phyloP scores from a whole-genome alignment of 306 rosid species.

The Pyrus communis region DNA sequence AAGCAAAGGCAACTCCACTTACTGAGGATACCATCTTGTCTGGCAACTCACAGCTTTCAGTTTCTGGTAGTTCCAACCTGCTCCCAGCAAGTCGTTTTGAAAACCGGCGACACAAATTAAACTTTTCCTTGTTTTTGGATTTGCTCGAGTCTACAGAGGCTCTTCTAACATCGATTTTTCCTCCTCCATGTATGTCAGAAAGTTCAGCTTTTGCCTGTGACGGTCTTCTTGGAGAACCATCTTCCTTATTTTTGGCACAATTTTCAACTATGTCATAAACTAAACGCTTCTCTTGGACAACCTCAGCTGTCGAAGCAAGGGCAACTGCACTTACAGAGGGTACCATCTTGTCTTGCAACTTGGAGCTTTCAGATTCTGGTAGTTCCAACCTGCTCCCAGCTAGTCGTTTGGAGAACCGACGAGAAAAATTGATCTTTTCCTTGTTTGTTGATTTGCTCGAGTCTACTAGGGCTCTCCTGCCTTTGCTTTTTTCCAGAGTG shows the following conservation, averaged over 20 bases:
- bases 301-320: conserved; percentile 14
- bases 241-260: conserved; percentile 25
- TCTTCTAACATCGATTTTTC: conserved; percentile 1
- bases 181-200: not conserved
- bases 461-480: conserved; percentile 5
- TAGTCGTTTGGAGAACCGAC: conserved; percentile 62
- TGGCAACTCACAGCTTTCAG: conserved; percentile 23
- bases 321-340: not conserved
- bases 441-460: conserved; percentile 26
- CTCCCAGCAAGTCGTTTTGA: conserved; percentile 72
- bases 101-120: conserved; percentile 36
- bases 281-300: conserved; percentile 23
- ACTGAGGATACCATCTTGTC: conserved; percentile 17
- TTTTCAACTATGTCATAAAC: conserved; percentile 25
- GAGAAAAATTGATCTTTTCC: conserved; percentile 29
- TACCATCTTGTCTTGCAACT: not conserved
- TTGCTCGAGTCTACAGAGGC: conserved; percentile 15
- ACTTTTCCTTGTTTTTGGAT: conserved; percentile 31
- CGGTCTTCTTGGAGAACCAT: conserved; percentile 17
- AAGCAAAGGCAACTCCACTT: conserved; percentile 19
- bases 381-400: conserved; percentile 15
- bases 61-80: conserved; percentile 23
- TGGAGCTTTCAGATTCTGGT: not conserved
- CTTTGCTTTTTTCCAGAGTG: conserved; percentile 11
- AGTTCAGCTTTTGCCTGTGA: conserved; percentile 15